Conservation (phyloP, 1,284 basidiomycete genomes). For the Tausonia pullulans region DNA sequence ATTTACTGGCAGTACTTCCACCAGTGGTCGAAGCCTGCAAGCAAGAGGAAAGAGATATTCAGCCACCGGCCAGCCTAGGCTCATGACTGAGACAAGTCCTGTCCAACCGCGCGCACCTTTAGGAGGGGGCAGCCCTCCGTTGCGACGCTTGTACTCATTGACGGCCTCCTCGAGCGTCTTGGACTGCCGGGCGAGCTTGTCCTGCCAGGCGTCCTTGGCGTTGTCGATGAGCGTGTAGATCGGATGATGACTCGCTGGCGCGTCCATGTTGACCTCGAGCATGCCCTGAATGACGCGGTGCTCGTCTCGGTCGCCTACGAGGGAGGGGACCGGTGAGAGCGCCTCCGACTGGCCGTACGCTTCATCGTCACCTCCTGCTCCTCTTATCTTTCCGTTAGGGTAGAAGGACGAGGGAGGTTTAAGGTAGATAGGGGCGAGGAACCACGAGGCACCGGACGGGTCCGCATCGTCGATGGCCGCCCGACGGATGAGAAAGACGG, state of each 20-base stretch:
- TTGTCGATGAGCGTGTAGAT: conserved; percentile 33
- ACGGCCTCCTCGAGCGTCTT: conserved; percentile 34
- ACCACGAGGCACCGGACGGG: not conserved
- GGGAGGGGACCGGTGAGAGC: no score
- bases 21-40: conserved; percentile 17
- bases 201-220: conserved; percentile 31
- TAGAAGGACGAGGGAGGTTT: not conserved
- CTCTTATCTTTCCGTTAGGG: no score
- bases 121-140: conserved; percentile 23
- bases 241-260: conserved; percentile 25
- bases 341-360: no score
- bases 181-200: conserved; percentile 32
- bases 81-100: no score
- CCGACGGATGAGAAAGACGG: not conserved
- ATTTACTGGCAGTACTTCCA: conserved; percentile 25
- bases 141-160: conserved; percentile 34
- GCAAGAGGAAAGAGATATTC: no score
- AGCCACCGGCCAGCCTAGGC: no score
- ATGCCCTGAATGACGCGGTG: conserved; percentile 11
- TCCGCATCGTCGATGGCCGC: not conserved
- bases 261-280: conserved; percentile 10
- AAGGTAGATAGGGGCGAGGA: not conserved
- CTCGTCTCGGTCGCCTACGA: not conserved
- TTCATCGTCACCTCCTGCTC: no score
- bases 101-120: not conserved